These are phyloP conservation scores for Corylus heterophylla DNA, from an alignment of 306 rosid species.

Conservation along the genomic window DNA sequence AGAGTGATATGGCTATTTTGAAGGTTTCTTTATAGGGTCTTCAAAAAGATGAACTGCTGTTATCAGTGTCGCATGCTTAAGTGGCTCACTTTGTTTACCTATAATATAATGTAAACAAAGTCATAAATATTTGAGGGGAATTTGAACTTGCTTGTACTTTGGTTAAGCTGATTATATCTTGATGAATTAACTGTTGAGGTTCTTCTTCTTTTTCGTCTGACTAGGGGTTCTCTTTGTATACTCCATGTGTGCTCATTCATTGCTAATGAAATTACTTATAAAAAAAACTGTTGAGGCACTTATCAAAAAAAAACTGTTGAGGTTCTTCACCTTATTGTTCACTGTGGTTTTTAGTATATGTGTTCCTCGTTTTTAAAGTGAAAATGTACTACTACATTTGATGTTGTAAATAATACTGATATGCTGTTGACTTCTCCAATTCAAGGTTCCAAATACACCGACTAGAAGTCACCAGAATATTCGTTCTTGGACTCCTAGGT, in stretches of 20 bases:
- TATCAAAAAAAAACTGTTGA: no score
- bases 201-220: no score
- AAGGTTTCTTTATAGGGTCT: not conserved
- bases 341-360: not conserved
- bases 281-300: no score
- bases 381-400: no score
- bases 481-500: constrained; percentile 39
- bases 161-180: constrained; percentile 8
- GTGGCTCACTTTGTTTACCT: not conserved
- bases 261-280: no score
- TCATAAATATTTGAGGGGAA: not conserved
- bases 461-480: constrained; percentile 36
- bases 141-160: not conserved
- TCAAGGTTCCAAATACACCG: constrained; percentile 56
- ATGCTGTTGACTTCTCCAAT: constrained; percentile 21
- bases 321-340: constrained; percentile 3
- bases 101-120: not conserved
- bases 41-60: constrained; percentile 2
- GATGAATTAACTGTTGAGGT: not conserved
- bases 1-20: not conserved
- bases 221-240: no score
- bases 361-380: no score
- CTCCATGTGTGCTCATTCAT: no score
- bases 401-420: constrained; percentile 7
- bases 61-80: not conserved